Conservation (phyloP, 1,284 basidiomycete species). For the Apiotrichum porosum region DNA sequence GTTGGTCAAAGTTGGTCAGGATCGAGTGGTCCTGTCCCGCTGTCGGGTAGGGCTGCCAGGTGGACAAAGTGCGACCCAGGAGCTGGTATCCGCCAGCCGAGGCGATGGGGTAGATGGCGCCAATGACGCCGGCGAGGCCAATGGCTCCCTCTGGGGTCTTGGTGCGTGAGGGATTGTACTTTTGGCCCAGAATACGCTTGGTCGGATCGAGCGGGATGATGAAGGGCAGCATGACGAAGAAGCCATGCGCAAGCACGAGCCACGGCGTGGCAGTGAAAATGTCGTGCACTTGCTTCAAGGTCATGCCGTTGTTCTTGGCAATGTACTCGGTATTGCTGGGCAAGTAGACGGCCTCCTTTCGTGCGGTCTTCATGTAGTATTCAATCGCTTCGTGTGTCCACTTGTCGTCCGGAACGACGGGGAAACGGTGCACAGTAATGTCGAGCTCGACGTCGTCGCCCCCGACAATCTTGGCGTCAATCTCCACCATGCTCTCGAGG, state of each 20-base stretch:
- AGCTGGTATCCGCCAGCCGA: slow-evolving; percentile 65
- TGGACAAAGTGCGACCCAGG: slow-evolving; percentile 49
- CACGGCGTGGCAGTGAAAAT: slow-evolving; percentile 17
- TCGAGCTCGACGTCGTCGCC: slow-evolving; percentile 50
- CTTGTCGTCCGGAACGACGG: slow-evolving; percentile 60
- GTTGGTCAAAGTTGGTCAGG: slow-evolving; percentile 62
- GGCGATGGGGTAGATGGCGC: slow-evolving; percentile 63
- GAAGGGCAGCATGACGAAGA: slow-evolving; percentile 24
- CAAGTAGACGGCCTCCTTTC: slow-evolving; percentile 56
- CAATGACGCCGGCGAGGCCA: slow-evolving; percentile 51
- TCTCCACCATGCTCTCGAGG: slow-evolving; percentile 45
- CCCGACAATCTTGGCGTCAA: slow-evolving; percentile 3
- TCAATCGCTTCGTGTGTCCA: slow-evolving; percentile 58
- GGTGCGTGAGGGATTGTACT: slow-evolving; percentile 49
- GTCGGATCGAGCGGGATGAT: slow-evolving; percentile 29
- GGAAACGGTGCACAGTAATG: slow-evolving; percentile 57
- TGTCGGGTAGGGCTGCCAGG: slow-evolving; percentile 38
- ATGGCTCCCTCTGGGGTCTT: slow-evolving; percentile 54
- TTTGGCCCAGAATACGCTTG: slow-evolving; percentile 40
- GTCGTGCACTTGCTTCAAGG: slow-evolving; percentile 12
- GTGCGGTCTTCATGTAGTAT: slow-evolving; percentile 52
- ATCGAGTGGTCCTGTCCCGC: slow-evolving; percentile 60
- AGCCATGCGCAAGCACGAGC: slow-evolving; percentile 22
- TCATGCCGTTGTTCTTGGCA: slow-evolving; percentile 55
- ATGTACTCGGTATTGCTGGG: slow-evolving; percentile 65